Base-by-base conservation (phyloP, 331 rosid genomes). In the Malus hybrid region DNA sequence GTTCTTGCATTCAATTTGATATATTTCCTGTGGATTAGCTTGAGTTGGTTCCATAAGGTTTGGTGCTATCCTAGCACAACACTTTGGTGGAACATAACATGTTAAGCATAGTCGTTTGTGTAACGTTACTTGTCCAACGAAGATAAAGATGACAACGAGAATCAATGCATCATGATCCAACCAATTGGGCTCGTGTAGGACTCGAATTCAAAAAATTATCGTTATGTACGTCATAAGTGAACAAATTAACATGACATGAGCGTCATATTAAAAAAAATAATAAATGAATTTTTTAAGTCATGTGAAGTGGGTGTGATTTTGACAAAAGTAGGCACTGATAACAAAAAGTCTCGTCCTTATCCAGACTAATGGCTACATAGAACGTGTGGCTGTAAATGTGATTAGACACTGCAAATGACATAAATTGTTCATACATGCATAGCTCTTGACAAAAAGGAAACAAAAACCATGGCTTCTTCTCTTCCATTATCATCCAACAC, bases 261-360 rank as follows among this genome's bases (percentile, higher is more conserved):
- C 5, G 54, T 3, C 1, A 0, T 48, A 14, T 16, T 39, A 9
- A 39, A 39, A 39, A 39, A 9, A 9, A 39, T 0, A 33, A 33
- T 50, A 50, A 50, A 15, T 50, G n/a, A 55, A 46, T 42, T 42
- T 42, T 42, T 42, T 1, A 42, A 42, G 42, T 70, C 74, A 52
- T 70, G 22, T 6, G 42, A 13, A 19, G 69, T 42, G 31, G 77
- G 60, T 22, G 57, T 42, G 69, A 61, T 60, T 60, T 59, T 24
- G 68, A 73, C 44, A 0, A 60, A 16, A 9, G 59, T 73, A 59
- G 76, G 76, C 29, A 19, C 18, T 28, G 67, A 5, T 2, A 1
- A 6, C 31, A 73, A 62, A 10, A 44, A 62, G 44, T 61, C 44
- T 73, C n/a, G 46, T 73, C 70, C 42, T 73, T 73, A 73, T 62